phyloP scores from a whole-genome alignment of 257 asterid species.

The Jaltomata sinuosa region DNA sequence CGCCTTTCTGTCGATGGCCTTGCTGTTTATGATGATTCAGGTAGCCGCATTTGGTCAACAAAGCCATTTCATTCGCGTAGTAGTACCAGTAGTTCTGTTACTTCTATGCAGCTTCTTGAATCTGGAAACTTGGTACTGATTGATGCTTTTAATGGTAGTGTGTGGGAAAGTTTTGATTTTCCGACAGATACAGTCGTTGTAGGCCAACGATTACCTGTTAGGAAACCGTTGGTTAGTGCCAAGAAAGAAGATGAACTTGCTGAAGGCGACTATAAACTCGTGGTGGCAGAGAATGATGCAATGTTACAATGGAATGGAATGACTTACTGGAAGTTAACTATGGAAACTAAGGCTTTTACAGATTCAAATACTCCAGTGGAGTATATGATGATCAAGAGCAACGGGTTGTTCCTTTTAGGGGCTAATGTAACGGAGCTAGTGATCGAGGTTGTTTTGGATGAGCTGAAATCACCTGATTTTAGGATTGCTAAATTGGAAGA shows the following conservation, averaged over 20 bases:
- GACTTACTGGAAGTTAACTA: conserved; percentile 53
- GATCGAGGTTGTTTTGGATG: not conserved
- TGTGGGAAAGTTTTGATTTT: conserved; percentile 59
- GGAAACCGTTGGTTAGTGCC: conserved; percentile 23
- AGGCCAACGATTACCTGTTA: conserved; percentile 35
- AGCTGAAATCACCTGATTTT: not conserved
- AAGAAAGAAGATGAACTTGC: conserved; percentile 31
- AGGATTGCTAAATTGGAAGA: not conserved
- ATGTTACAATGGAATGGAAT: conserved; percentile 32
- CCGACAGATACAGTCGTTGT: conserved; percentile 63
- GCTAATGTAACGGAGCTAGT: not conserved
- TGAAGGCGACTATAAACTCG: conserved; percentile 32
- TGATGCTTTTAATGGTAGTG: conserved; percentile 25
- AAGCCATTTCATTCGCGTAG: conserved; percentile 13
- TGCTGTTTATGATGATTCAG: conserved; percentile 20
- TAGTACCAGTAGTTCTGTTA: conserved; percentile 4
- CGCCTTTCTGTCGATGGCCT: conserved; percentile 31
- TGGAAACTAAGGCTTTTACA: conserved; percentile 32
- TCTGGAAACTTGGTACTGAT: conserved; percentile 62
- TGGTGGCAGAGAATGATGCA: conserved; percentile 36
- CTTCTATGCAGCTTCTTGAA: conserved; percentile 34
- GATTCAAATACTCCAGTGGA: conserved; percentile 22
- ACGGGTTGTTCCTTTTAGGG: conserved; percentile 1
- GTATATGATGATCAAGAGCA: conserved; percentile 14
- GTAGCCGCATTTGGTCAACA: conserved; percentile 43